Base-by-base conservation (phyloP, 495 filamentous ascomycete genomes). In the Cladorrhinum samala region DNA sequence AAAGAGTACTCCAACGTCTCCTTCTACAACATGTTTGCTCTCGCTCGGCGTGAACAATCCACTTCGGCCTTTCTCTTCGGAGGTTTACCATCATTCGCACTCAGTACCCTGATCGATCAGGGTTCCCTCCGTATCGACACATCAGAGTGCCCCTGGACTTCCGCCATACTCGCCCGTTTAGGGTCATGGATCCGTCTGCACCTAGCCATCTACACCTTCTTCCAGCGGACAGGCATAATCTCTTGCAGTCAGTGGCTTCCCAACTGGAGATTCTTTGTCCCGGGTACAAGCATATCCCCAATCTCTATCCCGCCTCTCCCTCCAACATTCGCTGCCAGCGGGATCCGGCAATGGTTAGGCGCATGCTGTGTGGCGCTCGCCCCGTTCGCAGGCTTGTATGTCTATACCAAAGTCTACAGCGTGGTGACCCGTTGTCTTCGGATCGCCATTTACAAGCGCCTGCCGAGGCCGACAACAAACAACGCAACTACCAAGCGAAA, bases 151-250 rank as follows among this genome's bases (percentile, higher is more conserved):
- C n/a, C 16, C 9, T 33, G 27, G 27, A 6, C 6, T 5, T 33
- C 9, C 46, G 14, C 33, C 9, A 73, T 70, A 51, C n/a, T 68
- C 11, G 49, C 56, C n/a, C 62, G 49, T 14, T 50, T 54, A 0
- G 55, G 65, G 14, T 52, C 53, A 18, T 77, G 75, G 40, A 50
- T 76, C 11, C 63, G 63, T 17, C 60, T 78, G 9, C 75, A 78
- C 37, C 55, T 79, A 9, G 68, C 73, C 7, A 53, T 78, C 33
- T 79, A 72, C 53, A 65, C 69, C 6, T 70, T 72, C 24, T 61
- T 80, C 30, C 78, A 82, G 52, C 69, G 77, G 44, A 58, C 74
- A 1, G 71, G 75, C 25, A 54, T 82, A 11, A 62, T 76, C 39
- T 59, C 74, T 3, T 54, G 63, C 9, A 60, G 62, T 16, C 57